A percentile compares a stretch with the other conserved stretches of the same genome.
phyloP scores from a whole-genome alignment of 306 rosid genomes.

The Quillaja saponaria region DNA sequence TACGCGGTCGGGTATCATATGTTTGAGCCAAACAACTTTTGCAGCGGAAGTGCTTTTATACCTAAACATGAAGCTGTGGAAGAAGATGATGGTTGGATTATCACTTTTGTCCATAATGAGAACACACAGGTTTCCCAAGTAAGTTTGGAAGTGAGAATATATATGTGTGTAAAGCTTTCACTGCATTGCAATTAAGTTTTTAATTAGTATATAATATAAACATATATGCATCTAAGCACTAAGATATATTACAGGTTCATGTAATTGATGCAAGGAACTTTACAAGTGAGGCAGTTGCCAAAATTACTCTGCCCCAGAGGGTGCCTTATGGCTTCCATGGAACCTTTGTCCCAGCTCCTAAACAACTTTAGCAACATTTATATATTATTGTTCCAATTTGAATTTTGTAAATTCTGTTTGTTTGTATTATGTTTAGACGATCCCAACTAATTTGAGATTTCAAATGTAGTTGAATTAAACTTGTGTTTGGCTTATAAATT shows the following conservation, averaged over 20 bases:
- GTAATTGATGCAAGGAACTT: conserved; percentile 37
- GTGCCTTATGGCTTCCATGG: conserved; percentile 48
- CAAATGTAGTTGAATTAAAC: too few species aligned
- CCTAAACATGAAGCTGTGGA: conserved; percentile 26
- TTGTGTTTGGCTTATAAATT: too few species aligned
- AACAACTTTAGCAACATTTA: too few species aligned
- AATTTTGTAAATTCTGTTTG: too few species aligned
- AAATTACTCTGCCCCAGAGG: conserved; percentile 33
- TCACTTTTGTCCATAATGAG: conserved; percentile 56
- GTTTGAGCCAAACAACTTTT: conserved; percentile 43
- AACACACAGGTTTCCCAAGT: conserved; percentile 45
- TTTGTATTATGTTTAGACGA: too few species aligned
- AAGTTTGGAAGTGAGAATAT: neutral
- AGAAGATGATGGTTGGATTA: conserved; percentile 65
- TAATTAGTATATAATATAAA: too few species aligned
- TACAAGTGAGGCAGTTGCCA: conserved; percentile 27
- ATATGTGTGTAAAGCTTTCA: too few species aligned
- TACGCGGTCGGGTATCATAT: conserved; percentile 40
- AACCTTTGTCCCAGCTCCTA: conserved; percentile 27
- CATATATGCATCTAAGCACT: neutral
- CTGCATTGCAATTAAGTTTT: neutral
- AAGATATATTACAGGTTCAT: conserved; percentile 27
- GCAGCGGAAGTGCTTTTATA: conserved; percentile 52
- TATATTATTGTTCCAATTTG: too few species aligned
- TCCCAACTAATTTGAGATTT: too few species aligned